Evolutionary conservation across 306 rosid species (phyloP).

Genomic region (Malus sylvestris): DNA sequence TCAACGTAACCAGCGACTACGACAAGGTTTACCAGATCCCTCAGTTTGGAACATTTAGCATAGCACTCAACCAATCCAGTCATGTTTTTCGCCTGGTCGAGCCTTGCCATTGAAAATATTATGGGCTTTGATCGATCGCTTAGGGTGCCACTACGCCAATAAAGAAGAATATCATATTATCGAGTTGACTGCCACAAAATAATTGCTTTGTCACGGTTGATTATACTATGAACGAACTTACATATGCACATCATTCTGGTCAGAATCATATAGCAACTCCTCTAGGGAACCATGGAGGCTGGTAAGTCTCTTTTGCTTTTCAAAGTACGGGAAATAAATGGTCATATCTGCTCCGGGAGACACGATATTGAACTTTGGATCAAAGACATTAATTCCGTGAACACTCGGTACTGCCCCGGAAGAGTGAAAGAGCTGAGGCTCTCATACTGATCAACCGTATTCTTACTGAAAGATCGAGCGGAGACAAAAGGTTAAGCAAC

Average conservation of each 20-base stretch:
- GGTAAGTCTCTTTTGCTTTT: conserved; percentile 67
- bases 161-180: conserved; percentile 14
- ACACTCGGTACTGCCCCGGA: conserved; percentile 85
- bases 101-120: conserved; percentile 88
- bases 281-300: conserved; percentile 73
- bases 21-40: conserved; percentile 84
- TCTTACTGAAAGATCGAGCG: conserved; percentile 51
- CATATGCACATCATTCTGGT: conserved; percentile 63
- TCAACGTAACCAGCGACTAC: conserved; percentile 78
- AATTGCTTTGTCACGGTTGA: neutral
- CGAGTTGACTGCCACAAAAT: neutral
- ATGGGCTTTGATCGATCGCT: conserved; percentile 72
- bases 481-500: conserved; percentile 3
- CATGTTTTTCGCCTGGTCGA: conserved; percentile 74
- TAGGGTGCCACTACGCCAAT: conserved; percentile 54
- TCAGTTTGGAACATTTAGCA: conserved; percentile 61
- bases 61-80: conserved; percentile 76
- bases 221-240: conserved; percentile 32
- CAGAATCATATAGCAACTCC: conserved; percentile 53
- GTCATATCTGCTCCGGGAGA: conserved; percentile 53
- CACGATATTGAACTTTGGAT: conserved; percentile 62
- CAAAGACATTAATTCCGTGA: conserved; percentile 93
- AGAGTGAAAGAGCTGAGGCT: conserved; percentile 86
- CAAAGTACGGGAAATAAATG: conserved; percentile 83
- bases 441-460: conserved; percentile 92